Evolutionary conservation across 2,329 filamentous ascomycete species (phyloP), one percentile per base, ranked within the genome.

Genomic region (Sporothrix luriei): DNA sequence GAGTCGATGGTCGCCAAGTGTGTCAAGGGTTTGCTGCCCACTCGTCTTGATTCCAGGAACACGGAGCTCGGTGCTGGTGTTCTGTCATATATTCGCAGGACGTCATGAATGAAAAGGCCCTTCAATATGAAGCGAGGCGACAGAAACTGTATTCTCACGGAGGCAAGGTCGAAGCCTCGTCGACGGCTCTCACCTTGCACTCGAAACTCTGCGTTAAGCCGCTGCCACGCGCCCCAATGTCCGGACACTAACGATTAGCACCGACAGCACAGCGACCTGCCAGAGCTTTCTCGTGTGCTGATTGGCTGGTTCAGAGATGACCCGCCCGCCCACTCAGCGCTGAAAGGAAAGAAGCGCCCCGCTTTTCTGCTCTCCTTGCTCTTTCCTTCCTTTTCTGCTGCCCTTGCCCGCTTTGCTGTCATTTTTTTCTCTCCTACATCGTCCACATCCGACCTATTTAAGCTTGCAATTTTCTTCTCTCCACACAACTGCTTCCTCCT

Each of bases 381-480:
- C 26, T 48, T 57, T 51, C 33, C 64, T 43, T 26, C 26, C 38
- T 67, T 62, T 51, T 52, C 26, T 54, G 64, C 46, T 66, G 64
- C 26, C 43, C 46, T 40, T 55, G 46, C 46, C 61, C 26, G 62
- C 62, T 38, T 38, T 65, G 46, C 68, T 61, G 57, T n/a, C n/a
- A n/a, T n/a, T 55, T 70, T 70, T 70, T 70, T 69, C 59, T 59
- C 62, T 72, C 64, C 43, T 68, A 19, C 65, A 52, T 51, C 61
- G 33, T 68, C 64, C 57, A 43, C 40, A 57, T 48, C 21, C 21
- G 52, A 43, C 13, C 29, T 66, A 52, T 70, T 69, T 57, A 66
- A 55, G 21, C 26, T 46, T 52, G 29, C 21, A 66, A 55, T 61
- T 66, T 65, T 62, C 61, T 49, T 71, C 16, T 9, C 29, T 29